These are phyloP conservation scores for Leccinum aurantiacum DNA, from an alignment of 768 basidiomycete genomes.

Conservation along the genomic window DNA sequence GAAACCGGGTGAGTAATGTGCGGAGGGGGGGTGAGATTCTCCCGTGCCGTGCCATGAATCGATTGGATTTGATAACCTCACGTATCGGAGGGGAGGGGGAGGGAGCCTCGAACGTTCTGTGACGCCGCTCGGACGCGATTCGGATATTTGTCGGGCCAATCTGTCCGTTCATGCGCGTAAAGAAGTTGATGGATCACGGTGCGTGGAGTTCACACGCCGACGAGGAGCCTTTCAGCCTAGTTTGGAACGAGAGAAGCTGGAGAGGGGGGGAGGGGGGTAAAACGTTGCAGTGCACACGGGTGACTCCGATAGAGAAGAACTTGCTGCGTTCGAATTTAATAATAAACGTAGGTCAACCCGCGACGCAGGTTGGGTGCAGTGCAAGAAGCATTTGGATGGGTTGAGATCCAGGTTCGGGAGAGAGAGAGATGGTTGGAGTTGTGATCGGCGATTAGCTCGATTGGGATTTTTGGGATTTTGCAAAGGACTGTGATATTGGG, in stretches of 20 bases:
- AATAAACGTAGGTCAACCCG: neutral
- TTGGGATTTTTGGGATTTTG: neutral
- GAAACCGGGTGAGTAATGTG: neutral
- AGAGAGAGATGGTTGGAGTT: neutral
- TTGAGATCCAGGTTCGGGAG: conserved; percentile 1
- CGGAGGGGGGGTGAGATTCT: neutral
- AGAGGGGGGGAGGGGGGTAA: neutral
- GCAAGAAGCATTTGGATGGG: conserved; percentile 2
- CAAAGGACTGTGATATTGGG: neutral
- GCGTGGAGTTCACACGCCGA: neutral
- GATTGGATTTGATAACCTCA: neutral
- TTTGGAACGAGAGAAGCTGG: neutral
- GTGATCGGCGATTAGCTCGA: neutral
- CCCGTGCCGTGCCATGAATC: neutral
- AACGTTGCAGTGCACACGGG: conserved; percentile 2
- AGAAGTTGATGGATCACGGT: neutral
- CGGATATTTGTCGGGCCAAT: neutral
- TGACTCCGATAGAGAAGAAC: conserved; percentile 10
- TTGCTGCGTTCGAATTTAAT: neutral
- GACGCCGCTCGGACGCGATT: neutral
- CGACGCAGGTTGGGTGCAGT: conserved; percentile 5
- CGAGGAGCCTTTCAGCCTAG: neutral
- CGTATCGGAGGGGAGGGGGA: neutral
- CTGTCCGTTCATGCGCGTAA: neutral
- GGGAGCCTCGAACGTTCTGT: neutral